Evolutionary conservation across 2,329 filamentous ascomycete species (phyloP).

Genomic region (Apiospora rasikravindrae): DNA sequence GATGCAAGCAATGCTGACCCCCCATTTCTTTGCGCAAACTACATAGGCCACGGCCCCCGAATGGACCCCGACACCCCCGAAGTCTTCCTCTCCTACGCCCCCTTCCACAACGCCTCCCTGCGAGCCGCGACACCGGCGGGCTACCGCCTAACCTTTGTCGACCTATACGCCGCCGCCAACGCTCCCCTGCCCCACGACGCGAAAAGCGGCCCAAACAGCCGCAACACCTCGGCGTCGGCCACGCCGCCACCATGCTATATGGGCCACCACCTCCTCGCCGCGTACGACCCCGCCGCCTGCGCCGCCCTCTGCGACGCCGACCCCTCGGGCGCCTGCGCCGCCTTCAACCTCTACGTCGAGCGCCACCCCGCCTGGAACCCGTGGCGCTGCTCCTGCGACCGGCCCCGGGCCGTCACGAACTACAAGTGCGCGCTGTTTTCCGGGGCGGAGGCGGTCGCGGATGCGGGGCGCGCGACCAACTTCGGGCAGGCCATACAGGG

Average conservation of each 20-base stretch:
- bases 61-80: slow-evolving; percentile 5
- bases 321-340: neutral
- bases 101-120: neutral
- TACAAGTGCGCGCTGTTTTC: slow-evolving; percentile 11
- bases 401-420: neutral
- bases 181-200: neutral
- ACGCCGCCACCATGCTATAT: neutral
- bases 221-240: neutral
- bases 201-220: neutral
- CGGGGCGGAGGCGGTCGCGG: neutral
- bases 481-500: neutral
- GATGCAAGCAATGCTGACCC: no score
- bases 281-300: neutral
- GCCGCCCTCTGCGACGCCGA: neutral
- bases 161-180: neutral
- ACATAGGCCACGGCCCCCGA: neutral
- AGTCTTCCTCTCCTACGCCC: slow-evolving; percentile 7
- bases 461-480: neutral
- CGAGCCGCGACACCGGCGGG: neutral
- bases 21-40: neutral
- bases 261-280: neutral
- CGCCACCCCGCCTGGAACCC: neutral
- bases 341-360: slow-evolving; percentile 2
- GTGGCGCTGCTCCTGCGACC: neutral
- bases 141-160: neutral